Evolutionary conservation across 2,329 filamentous ascomycete genomes (phyloP).

Genomic region (Fusarium sp.): DNA sequence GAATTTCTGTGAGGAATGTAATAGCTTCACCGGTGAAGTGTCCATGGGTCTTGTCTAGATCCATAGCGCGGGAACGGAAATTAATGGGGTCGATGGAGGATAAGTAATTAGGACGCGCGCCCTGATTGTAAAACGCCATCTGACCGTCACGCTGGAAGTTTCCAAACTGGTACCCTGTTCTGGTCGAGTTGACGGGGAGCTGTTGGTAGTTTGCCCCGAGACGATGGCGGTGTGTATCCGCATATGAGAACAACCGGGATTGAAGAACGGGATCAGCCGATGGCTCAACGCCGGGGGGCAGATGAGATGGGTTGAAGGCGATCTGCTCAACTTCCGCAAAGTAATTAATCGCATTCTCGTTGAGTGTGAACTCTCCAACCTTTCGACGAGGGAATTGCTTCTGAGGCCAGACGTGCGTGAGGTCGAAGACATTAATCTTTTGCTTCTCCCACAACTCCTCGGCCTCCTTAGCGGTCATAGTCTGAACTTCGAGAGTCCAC

Average conservation of each 20-base stretch:
- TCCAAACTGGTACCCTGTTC: background rate
- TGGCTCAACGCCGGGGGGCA: slow-evolving; percentile 73
- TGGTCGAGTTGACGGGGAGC: slow-evolving; percentile 27
- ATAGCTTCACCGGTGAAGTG: slow-evolving; percentile 31
- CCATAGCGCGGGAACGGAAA: slow-evolving; percentile 15
- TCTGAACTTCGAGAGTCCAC: slow-evolving; percentile 67
- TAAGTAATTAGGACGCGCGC: slow-evolving; percentile 26
- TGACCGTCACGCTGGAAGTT: slow-evolving; percentile 37
- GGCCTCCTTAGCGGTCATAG: slow-evolving; percentile 27
- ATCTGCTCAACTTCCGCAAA: slow-evolving; percentile 74
- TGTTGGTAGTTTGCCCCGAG: slow-evolving; percentile 71
- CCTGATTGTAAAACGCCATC: slow-evolving; percentile 36
- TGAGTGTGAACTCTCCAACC: slow-evolving; percentile 75
- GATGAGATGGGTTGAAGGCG: slow-evolving; percentile 72
- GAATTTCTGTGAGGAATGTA: slow-evolving; percentile 30
- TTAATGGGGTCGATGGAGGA: slow-evolving; percentile 32
- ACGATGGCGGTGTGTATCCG: slow-evolving; percentile 72
- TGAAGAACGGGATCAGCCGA: slow-evolving; percentile 73
- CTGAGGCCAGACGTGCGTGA: slow-evolving; percentile 69
- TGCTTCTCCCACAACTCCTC: slow-evolving; percentile 42
- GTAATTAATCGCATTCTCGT: slow-evolving; percentile 74
- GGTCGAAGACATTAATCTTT: slow-evolving; percentile 65
- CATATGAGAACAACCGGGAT: slow-evolving; percentile 70
- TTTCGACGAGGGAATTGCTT: slow-evolving; percentile 41
- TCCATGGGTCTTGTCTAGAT: slow-evolving; percentile 28